phyloP scores from a whole-genome alignment of 2,329 filamentous ascomycete species.

The Pseudogymnoascus sp. region DNA sequence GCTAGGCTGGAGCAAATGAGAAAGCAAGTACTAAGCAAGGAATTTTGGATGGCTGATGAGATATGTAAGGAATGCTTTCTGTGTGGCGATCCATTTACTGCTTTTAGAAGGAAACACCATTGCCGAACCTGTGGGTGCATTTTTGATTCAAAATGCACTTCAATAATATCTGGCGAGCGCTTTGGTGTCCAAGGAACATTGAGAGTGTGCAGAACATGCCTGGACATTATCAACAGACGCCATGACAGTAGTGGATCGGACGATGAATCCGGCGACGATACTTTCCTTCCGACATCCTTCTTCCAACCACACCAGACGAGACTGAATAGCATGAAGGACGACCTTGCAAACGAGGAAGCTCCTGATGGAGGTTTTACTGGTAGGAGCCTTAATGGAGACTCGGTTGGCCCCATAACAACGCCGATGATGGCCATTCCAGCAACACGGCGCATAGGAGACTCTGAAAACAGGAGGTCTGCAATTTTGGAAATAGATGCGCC shows the following conservation, averaged over 20 bases:
- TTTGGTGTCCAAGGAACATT: slow-evolving; percentile 82
- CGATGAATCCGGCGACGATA: slow-evolving; percentile 68
- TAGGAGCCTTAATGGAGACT: slow-evolving; percentile 26
- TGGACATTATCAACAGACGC: slow-evolving; percentile 81
- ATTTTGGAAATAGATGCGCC: slow-evolving; percentile 84
- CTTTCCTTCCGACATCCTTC: slow-evolving; percentile 52
- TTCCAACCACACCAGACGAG: slow-evolving; percentile 48
- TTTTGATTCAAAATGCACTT: slow-evolving; percentile 93
- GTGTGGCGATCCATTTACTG: slow-evolving; percentile 83
- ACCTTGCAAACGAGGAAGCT: slow-evolving; percentile 32
- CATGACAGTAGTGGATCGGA: slow-evolving; percentile 83
- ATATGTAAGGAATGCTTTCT: slow-evolving; percentile 96
- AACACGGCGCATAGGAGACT: slow-evolving; percentile 59
- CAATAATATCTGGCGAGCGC: slow-evolving; percentile 75
- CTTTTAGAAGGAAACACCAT: slow-evolving; percentile 92
- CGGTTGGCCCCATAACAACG: slow-evolving; percentile 48
- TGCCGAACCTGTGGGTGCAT: slow-evolving; percentile 96
- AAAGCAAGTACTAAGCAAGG: slow-evolving; percentile 81
- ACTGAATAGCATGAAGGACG: slow-evolving; percentile 30
- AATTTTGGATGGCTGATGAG: slow-evolving; percentile 99
- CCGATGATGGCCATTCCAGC: slow-evolving; percentile 66
- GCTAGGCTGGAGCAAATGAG: slow-evolving; percentile 63
- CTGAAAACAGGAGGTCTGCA: slow-evolving; percentile 74
- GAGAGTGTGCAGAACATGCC: slow-evolving; percentile 86
- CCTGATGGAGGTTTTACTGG: slow-evolving; percentile 6